A percentile compares a stretch with the other conserved stretches of the same genome.
These are phyloP conservation scores for Vaccinium myrtillus DNA, from an alignment of 148 eudicot genomes.

Conservation along the genomic window DNA sequence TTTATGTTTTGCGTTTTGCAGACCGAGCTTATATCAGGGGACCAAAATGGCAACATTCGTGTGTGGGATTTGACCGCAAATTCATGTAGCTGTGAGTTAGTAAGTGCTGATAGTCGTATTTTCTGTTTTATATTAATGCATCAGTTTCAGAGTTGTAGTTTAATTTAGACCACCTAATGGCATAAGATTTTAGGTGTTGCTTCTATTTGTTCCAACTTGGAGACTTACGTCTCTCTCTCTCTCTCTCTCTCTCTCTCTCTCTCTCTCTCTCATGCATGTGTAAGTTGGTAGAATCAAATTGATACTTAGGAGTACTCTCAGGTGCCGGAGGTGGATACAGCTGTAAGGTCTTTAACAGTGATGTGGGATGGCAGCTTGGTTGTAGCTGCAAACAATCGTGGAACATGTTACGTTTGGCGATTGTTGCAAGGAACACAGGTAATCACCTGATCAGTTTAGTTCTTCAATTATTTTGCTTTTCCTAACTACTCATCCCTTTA, in stretches of 20 bases:
- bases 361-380: constrained; percentile 99
- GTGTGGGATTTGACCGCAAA: constrained; percentile 99
- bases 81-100: constrained; percentile 99
- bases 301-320: constrained; percentile 30
- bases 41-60: constrained; percentile 97
- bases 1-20: constrained; percentile 32
- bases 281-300: too few relatives aligned
- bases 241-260: too few relatives aligned
- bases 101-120: constrained; percentile 26
- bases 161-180: not conserved
- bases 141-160: not conserved
- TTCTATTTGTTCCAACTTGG: not conserved
- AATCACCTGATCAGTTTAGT: constrained; percentile 5
- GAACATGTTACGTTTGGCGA: constrained; percentile 98
- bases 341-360: constrained; percentile 89
- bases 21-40: constrained; percentile 94
- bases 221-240: not conserved
- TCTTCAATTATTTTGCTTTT: not conserved
- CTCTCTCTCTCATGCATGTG: not conserved
- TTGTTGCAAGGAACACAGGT: constrained; percentile 89
- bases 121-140: not conserved
- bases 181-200: not conserved
- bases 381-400: constrained; percentile 93
- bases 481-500: not conserved
- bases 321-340: constrained; percentile 99